Evolutionary conservation across 2,329 filamentous ascomycete genomes (phyloP).

Genomic region (Colletotrichum sp.): DNA sequence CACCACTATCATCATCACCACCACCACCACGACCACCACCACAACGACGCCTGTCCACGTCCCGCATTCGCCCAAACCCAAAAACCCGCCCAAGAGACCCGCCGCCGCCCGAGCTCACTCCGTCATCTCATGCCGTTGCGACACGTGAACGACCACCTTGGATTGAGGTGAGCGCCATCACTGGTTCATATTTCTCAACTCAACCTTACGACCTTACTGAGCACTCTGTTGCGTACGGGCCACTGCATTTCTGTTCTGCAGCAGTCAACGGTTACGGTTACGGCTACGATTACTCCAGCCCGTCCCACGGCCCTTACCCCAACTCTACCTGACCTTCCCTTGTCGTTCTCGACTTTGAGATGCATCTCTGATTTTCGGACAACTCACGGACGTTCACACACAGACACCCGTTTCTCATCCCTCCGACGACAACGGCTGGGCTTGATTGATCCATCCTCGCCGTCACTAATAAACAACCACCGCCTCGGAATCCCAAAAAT

Average conservation of each 20-base stretch:
- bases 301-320: neutral
- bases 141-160: conserved; percentile 13
- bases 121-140: conserved; percentile 13
- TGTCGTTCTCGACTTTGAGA: conserved; percentile 1
- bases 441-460: neutral
- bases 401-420: conserved; percentile 8
- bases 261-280: neutral
- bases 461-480: neutral
- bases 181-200: neutral
- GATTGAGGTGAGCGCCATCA: neutral
- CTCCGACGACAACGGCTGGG: neutral
- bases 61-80: neutral
- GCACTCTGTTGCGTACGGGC: neutral
- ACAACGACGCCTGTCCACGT: neutral
- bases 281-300: neutral
- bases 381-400: conserved; percentile 19
- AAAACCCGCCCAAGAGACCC: neutral
- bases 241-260: neutral
- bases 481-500: neutral
- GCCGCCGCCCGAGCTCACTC: conserved; percentile 11
- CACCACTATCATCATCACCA: neutral
- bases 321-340: neutral
- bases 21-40: neutral
- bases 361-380: conserved; percentile 10
- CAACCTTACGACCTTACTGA: neutral